These are phyloP conservation scores for Heliosperma pusillum DNA, from an alignment of 148 eudicot species.

Conservation along the genomic window DNA sequence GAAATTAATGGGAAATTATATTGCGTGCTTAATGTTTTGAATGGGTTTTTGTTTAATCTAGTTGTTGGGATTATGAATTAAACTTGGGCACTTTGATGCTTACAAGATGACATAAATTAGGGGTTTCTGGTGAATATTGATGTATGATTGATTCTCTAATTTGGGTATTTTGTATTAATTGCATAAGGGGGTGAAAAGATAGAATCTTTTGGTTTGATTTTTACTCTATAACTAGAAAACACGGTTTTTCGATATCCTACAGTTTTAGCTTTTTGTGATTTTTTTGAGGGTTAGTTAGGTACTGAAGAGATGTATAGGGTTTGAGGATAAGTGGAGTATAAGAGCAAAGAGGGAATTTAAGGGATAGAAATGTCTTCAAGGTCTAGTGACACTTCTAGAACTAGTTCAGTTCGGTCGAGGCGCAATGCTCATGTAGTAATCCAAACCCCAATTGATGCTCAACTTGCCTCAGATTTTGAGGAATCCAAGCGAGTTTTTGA, in stretches of 20 bases:
- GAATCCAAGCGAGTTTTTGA: constrained; percentile 52
- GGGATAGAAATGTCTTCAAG: constrained; percentile 59
- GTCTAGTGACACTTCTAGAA: constrained; percentile 47
- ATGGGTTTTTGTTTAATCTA: neutral
- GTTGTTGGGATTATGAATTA: neutral
- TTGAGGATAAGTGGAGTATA: neutral
- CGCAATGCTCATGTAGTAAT: constrained; percentile 40
- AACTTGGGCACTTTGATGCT: constrained; percentile 1
- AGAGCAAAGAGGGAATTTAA: neutral
- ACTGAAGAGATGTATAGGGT: neutral
- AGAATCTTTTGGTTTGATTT: neutral
- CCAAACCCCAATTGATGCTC: constrained; percentile 75
- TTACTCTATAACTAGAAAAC: no score
- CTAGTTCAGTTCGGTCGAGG: constrained; percentile 54
- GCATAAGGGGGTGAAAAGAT: neutral
- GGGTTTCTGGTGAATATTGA: neutral
- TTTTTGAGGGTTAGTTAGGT: neutral
- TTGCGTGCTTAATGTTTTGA: neutral
- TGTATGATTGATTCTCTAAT: neutral
- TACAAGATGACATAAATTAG: neutral
- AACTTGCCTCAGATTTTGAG: constrained; percentile 66
- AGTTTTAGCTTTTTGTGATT: neutral
- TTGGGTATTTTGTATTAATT: neutral
- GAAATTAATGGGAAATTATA: neutral
- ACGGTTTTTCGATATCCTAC: no score